These are phyloP conservation scores for Gracilaria vermiculophylla DNA, from an alignment of 23 red algal species.

Conservation along the genomic window DNA sequence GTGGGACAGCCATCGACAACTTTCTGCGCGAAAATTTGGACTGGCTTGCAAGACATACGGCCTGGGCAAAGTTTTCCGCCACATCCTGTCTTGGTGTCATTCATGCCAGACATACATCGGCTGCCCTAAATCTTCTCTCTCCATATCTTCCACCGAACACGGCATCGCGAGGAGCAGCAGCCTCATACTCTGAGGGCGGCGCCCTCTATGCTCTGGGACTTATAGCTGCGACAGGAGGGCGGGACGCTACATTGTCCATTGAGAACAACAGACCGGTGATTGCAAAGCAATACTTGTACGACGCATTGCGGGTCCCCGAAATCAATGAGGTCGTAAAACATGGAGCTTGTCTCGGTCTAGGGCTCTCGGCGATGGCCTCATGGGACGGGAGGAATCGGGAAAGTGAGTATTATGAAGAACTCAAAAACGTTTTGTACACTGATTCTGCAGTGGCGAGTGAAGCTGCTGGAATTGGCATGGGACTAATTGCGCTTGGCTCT, in stretches of 20 bases:
- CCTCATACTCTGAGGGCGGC: slow-evolving; percentile 76
- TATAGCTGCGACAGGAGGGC: slow-evolving; percentile 86
- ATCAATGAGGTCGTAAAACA: slow-evolving; percentile 98
- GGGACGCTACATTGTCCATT: slow-evolving; percentile 29
- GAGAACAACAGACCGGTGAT: slow-evolving; percentile 1
- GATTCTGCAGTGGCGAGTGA: slow-evolving; percentile 95
- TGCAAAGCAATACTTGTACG: slow-evolving; percentile 76
- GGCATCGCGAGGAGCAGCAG: slow-evolving; percentile 31
- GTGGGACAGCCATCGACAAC: slow-evolving; percentile 92
- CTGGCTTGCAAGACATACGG: slow-evolving; percentile 86
- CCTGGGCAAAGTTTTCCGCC: slow-evolving; percentile 99
- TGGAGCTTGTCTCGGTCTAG: slow-evolving; percentile 94
- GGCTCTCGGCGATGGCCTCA: slow-evolving; percentile 80
- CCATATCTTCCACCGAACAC: slow-evolving; percentile 80
- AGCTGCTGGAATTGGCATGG: slow-evolving; percentile 94
- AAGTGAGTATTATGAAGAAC: slow-evolving; percentile 89
- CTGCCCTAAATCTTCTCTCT: slow-evolving; percentile 89
- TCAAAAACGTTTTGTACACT: slow-evolving; percentile 82
- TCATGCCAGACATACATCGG: slow-evolving; percentile 75
- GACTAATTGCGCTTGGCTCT: slow-evolving; percentile 78
- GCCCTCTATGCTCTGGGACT: slow-evolving; percentile 95
- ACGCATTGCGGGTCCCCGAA: slow-evolving; percentile 67
- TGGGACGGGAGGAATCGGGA: slow-evolving; percentile 75
- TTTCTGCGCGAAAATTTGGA: slow-evolving; percentile 96
- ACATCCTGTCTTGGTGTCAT: slow-evolving; percentile 95